A percentile compares a stretch with the other conserved stretches of the same genome.
These are phyloP conservation scores for Solanum clarkiae DNA, from an alignment of 257 asterid genomes.

Conservation along the genomic window DNA sequence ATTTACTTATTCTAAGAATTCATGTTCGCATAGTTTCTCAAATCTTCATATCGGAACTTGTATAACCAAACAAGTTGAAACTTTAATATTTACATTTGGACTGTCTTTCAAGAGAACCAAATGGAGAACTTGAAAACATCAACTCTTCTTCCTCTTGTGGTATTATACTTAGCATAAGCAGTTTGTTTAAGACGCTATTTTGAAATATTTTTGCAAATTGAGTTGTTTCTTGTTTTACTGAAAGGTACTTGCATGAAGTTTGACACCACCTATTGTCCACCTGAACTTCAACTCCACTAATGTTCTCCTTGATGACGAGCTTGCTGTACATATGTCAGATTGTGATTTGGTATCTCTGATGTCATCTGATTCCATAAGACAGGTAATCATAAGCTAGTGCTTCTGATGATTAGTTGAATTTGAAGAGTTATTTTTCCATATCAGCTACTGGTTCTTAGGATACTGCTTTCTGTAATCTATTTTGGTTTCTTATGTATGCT, in stretches of 20 bases:
- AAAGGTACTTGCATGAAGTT: too few species aligned
- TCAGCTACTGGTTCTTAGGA: neutral
- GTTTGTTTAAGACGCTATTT: neutral
- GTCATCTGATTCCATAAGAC: conserved; percentile 41
- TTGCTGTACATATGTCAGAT: conserved; percentile 53
- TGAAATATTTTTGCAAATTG: neutral
- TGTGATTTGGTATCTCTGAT: conserved; percentile 59
- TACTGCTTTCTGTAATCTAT: neutral
- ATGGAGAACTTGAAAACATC: neutral
- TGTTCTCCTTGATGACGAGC: conserved; percentile 58
- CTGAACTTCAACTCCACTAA: conserved; percentile 71
- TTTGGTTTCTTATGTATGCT: neutral
- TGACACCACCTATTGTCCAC: conserved; percentile 33
- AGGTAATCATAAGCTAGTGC: conserved; percentile 19
- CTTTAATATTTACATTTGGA: too few species aligned
- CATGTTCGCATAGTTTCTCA: too few species aligned
- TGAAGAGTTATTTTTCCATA: neutral
- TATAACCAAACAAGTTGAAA: too few species aligned
- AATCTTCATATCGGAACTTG: too few species aligned
- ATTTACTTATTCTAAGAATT: too few species aligned
- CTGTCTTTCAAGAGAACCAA: too few species aligned
- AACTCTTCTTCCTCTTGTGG: neutral
- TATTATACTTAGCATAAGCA: neutral
- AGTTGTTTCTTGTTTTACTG: too few species aligned
- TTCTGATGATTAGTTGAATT: neutral